Evolutionary conservation across 140 eudicot species (phyloP).

Genomic region (Ambrosia hybrid): DNA sequence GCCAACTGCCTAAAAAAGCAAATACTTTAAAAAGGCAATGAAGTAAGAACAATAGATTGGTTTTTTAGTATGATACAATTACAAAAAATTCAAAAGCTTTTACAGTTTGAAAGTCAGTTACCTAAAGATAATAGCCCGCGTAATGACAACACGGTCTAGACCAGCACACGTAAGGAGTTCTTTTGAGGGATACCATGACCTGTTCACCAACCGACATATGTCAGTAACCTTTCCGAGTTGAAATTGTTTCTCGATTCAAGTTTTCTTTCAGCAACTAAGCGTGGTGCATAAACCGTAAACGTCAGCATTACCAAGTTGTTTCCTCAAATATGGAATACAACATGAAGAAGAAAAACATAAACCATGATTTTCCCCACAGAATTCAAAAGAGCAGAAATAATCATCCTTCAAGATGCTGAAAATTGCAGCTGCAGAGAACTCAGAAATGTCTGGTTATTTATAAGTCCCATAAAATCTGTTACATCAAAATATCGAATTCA

Average conservation of each 20-base stretch:
- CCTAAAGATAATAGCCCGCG: slow-evolving; percentile 74
- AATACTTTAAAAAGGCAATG: slow-evolving; percentile 62
- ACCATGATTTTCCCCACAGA: slow-evolving; percentile 82
- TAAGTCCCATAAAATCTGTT: slow-evolving; percentile 15
- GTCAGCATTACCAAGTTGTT: slow-evolving; percentile 55
- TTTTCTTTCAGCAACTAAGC: slow-evolving; percentile 68
- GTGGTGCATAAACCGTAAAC: slow-evolving; percentile 59
- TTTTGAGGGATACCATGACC: slow-evolving; percentile 52
- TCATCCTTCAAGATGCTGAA: slow-evolving; percentile 48
- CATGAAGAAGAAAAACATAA: slow-evolving; percentile 59
- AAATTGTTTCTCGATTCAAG: slow-evolving; percentile 37
- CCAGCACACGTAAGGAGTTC: too few species aligned
- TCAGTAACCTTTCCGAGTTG: slow-evolving; percentile 51
- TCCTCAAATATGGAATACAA: slow-evolving; percentile 71
- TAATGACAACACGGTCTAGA: too few species aligned
- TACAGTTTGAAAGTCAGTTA: slow-evolving; percentile 20
- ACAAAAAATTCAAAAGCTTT: neutral
- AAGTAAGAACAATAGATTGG: neutral
- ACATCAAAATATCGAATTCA: slow-evolving; percentile 24
- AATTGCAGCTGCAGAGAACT: neutral
- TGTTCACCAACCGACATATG: slow-evolving; percentile 78
- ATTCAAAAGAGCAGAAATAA: slow-evolving; percentile 85
- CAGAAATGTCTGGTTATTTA: slow-evolving; percentile 8
- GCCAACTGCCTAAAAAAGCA: slow-evolving; percentile 65
- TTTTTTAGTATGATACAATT: slow-evolving; percentile 8